Evolutionary conservation across 2,329 filamentous ascomycete species (phyloP), one percentile per base, ranked within the genome.

Genomic region (Gnomoniopsis sp.): DNA sequence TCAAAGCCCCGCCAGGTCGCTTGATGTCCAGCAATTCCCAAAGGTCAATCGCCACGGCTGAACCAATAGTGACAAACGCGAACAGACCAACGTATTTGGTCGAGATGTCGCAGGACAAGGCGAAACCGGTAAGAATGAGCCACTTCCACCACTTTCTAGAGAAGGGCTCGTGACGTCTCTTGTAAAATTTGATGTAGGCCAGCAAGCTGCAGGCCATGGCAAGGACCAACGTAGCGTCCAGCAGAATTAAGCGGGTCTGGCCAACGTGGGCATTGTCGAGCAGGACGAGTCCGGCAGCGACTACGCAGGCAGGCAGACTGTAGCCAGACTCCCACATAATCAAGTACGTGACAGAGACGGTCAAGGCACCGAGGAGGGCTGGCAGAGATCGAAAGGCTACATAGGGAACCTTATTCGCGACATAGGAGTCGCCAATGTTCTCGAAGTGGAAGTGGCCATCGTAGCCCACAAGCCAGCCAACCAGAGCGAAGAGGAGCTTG

Each of bases 251-350:
- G 34, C 95, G 87, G 23, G 95, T 97, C 80, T 99, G 95, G 61
- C 91, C 93, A 74, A 99, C 91, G 74, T 99, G 95, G 59, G 93
- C 95, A 70, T 99, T 99, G 78, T 99, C 95, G 68, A 99, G 90
- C 47, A 99, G 88, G 64, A 99, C 82, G 38, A 99, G 80, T 30
- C 90, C 87, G 43, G 95, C 86, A 7, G 95, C 91, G 58, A 97
- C 81, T 57, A 98, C 79, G 72, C 91, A 96, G 58, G 95, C 95
- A 12, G 95, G 95, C 46, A 99, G 81, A 64, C 91, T 96, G 77
- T 99, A 99, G 63, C 93, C 95, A 52, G 95, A 98, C 77, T 99
- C 95, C 95, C 95, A 99, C 95, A 99, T 99, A 75, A 96, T 99
- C 72, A 96, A 78, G 75, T 96, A 99, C 58, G 91, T 88, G 50